A percentile compares a stretch with the other conserved stretches of the same genome.
Conservation (phyloP, 2,329 filamentous ascomycete species). For the Furcasterigmium sp. region DNA sequence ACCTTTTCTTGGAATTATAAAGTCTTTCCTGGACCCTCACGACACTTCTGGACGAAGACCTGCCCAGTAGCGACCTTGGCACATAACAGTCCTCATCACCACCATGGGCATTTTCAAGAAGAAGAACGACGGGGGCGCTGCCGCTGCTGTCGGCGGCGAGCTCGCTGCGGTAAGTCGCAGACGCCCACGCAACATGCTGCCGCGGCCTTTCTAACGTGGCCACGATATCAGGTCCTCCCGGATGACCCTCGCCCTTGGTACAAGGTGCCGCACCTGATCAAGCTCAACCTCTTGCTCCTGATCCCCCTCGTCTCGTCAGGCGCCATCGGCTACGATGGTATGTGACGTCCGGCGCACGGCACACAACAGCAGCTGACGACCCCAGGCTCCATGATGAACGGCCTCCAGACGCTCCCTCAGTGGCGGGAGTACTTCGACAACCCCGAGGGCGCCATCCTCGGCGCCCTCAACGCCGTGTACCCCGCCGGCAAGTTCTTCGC, state of each 20-base stretch:
- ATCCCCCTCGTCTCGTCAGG: conserved; percentile 22
- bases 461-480: conserved; percentile 30
- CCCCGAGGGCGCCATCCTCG: conserved; percentile 27
- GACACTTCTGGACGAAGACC: background rate
- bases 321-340: conserved; percentile 8
- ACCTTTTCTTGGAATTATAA: background rate
- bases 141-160: background rate
- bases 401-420: conserved; percentile 32
- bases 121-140: background rate
- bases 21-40: background rate
- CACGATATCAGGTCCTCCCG: conserved; percentile 34
- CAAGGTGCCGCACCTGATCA: conserved; percentile 33
- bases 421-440: conserved; percentile 35
- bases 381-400: conserved; percentile 34
- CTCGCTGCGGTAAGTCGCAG: background rate
- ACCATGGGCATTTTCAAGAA: background rate
- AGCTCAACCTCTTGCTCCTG: conserved; percentile 36
- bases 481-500: conserved; percentile 31
- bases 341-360: background rate
- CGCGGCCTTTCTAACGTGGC: too few species aligned
- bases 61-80: background rate
- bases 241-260: conserved; percentile 35
- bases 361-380: background rate
- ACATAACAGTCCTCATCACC: background rate
- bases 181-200: too few species aligned